phyloP scores from a whole-genome alignment of 306 rosid species.

The Trifolium repens region DNA sequence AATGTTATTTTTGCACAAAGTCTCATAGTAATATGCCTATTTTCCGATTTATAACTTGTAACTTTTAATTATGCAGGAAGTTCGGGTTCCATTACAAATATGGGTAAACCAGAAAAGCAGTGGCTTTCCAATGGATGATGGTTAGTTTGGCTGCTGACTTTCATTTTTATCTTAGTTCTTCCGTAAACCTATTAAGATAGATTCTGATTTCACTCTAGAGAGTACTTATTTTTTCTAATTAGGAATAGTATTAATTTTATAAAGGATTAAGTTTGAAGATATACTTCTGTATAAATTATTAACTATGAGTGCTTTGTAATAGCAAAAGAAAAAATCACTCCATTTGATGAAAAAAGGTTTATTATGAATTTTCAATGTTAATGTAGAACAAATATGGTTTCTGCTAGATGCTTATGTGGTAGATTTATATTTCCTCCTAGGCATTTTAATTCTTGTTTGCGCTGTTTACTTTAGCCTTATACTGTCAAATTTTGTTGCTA shows the following conservation, averaged over 20 bases:
- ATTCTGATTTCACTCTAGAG: conserved; percentile 15
- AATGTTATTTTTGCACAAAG: background rate
- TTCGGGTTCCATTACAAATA: conserved; percentile 84
- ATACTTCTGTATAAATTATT: background rate
- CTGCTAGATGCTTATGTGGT: background rate
- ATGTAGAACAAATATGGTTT: conserved; percentile 15
- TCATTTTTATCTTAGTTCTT: conserved; percentile 28
- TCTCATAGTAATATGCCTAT: background rate
- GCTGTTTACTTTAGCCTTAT: background rate
- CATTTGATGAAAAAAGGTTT: conserved; percentile 13
- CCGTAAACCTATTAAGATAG: conserved; percentile 15
- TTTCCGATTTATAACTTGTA: conserved; percentile 36
- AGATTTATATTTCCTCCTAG: conserved; percentile 22
- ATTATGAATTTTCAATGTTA: conserved; percentile 21
- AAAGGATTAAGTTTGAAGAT: conserved; percentile 4
- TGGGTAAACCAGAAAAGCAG: conserved; percentile 89
- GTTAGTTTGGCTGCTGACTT: conserved; percentile 61
- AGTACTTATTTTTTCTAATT: background rate
- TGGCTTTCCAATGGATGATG: conserved; percentile 70
- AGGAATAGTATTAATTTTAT: conserved; percentile 24
- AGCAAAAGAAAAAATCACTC: conserved; percentile 7
- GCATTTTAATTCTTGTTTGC: conserved; percentile 22
- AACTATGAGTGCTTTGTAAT: conserved; percentile 8
- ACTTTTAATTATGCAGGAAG: conserved; percentile 69
- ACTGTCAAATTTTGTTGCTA: conserved; percentile 20